phyloP scores from a whole-genome alignment of 441 rosid species.

The Sinapis alba region DNA sequence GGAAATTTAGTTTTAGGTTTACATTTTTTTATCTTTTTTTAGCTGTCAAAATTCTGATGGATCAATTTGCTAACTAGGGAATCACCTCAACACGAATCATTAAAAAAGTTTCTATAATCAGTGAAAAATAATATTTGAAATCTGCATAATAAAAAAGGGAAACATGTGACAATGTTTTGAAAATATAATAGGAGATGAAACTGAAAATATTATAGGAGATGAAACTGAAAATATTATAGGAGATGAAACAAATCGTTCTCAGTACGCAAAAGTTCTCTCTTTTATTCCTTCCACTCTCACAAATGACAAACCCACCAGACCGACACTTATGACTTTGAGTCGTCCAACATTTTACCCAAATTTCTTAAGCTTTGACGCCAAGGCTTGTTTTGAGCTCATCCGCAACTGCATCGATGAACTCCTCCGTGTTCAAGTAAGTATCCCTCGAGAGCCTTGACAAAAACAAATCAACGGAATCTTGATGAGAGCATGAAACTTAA shows the following conservation, averaged over 20 bases:
- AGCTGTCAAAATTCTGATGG: neutral
- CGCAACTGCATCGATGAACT: constrained; percentile 94
- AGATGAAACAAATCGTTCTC: constrained; percentile 31
- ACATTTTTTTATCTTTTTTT: neutral
- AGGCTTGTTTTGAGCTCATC: constrained; percentile 66
- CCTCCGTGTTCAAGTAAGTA: constrained; percentile 83
- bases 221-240: too few relatives aligned
- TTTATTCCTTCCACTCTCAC: constrained; percentile 23
- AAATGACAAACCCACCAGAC: constrained; percentile 11
- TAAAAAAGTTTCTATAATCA: neutral
- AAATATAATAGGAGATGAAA: too few relatives aligned
- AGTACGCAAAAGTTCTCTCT: constrained; percentile 1
- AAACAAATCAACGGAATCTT: neutral
- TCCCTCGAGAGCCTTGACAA: constrained; percentile 69
- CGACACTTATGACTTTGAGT: neutral
- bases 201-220: too few relatives aligned
- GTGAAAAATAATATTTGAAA: neutral
- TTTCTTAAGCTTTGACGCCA: constrained; percentile 41
- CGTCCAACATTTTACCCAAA: neutral
- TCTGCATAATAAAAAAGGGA: neutral
- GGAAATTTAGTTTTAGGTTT: neutral
- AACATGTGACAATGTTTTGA: constrained; percentile 8
- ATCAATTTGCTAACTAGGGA: neutral
- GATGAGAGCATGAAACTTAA: neutral
- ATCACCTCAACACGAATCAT: neutral